phyloP scores from a whole-genome alignment of 2,329 filamentous ascomycete species.

The Hypoxylon sp. region DNA sequence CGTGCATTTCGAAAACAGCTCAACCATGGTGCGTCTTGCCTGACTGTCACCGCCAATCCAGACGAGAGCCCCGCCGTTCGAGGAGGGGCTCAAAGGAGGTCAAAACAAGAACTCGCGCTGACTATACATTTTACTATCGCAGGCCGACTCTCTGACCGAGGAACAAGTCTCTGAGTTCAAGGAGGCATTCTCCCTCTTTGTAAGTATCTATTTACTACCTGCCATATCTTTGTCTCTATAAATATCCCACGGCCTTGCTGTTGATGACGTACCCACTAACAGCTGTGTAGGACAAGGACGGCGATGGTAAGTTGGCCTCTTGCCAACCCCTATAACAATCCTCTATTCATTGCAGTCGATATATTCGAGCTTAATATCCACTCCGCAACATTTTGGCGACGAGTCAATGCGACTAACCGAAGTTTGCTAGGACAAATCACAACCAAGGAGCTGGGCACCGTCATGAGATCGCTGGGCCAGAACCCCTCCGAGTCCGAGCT shows the following conservation, averaged over 20 bases:
- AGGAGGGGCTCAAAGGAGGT: conserved; percentile 41
- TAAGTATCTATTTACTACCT: conserved; percentile 66
- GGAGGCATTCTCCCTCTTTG: conserved; percentile 99
- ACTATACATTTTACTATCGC: conserved; percentile 44
- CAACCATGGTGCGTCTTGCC: conserved; percentile 41
- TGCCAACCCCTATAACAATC: conserved; percentile 6
- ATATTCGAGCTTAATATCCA: conserved; percentile 7
- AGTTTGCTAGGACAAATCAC: conserved; percentile 81
- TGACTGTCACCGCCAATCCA: conserved; percentile 33
- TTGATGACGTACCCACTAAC: conserved; percentile 46
- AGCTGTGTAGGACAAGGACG: conserved; percentile 81
- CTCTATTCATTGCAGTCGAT: conserved; percentile 11
- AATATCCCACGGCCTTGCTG: background rate
- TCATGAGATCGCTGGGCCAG: conserved; percentile 91
- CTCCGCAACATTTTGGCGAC: conserved; percentile 7
- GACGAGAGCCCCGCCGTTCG: conserved; percentile 40
- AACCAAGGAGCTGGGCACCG: conserved; percentile 89
- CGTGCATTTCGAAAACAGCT: conserved; percentile 25
- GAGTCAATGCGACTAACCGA: conserved; percentile 29
- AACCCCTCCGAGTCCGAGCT: conserved; percentile 91
- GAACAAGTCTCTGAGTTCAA: conserved; percentile 99
- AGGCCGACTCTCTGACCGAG: conserved; percentile 99
- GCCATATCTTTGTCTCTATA: conserved; percentile 5
- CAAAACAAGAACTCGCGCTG: conserved; percentile 42
- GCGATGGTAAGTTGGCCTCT: conserved; percentile 76